Evolutionary conservation across 352 stramenopile species (phyloP).

Genomic region (Pythium myriotylum): DNA sequence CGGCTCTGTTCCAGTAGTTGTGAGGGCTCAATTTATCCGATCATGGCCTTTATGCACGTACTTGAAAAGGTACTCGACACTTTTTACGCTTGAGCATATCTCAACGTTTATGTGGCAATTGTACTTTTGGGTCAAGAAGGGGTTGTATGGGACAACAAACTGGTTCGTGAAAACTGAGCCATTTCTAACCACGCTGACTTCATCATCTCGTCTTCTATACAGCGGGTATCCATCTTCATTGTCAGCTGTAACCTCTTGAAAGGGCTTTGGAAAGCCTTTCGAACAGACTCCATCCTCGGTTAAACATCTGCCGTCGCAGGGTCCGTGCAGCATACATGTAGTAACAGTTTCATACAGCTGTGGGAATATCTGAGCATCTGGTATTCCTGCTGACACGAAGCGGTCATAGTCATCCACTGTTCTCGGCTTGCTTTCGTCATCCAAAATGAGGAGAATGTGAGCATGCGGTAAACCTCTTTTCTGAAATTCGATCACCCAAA

Average conservation of each 20-base stretch:
- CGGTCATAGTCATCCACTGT: too few species aligned
- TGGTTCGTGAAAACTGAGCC: background rate
- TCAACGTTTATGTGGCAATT: conserved; percentile 60
- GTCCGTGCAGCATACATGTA: too few species aligned
- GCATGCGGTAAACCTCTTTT: too few species aligned
- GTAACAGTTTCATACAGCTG: too few species aligned
- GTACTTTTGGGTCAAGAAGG: conserved; percentile 51
- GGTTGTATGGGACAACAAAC: conserved; percentile 53
- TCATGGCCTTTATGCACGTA: conserved; percentile 52
- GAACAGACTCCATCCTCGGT: too few species aligned
- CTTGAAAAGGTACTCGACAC: conserved; percentile 57
- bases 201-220: background rate
- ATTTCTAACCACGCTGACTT: background rate
- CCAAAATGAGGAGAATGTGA: too few species aligned
- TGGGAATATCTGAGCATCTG: too few species aligned
- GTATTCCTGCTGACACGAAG: too few species aligned
- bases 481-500: too few species aligned
- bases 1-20: background rate
- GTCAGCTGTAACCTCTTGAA: background rate
- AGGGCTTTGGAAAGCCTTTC: background rate
- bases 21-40: background rate
- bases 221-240: background rate
- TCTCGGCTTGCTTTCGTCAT: too few species aligned
- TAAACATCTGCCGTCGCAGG: too few species aligned
- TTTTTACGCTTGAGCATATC: conserved; percentile 33